These are phyloP conservation scores for Aphanomyces astaci DNA, from an alignment of 352 stramenopile genomes.

Conservation along the genomic window DNA sequence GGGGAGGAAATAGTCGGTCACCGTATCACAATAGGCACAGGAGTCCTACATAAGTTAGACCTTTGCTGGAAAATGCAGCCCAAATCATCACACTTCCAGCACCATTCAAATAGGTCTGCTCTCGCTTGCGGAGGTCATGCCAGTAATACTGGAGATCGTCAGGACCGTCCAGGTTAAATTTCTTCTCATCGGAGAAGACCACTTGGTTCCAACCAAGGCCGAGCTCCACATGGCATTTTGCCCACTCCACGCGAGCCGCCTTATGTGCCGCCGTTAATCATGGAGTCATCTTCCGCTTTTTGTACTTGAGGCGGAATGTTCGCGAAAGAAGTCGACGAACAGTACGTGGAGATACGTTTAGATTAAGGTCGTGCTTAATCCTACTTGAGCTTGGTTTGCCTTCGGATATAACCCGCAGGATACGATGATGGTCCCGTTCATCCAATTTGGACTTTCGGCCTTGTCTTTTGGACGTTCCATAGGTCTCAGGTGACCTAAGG, in stretches of 20 bases:
- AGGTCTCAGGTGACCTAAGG: neutral
- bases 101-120: neutral
- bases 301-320: neutral
- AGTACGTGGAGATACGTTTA: neutral
- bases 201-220: neutral
- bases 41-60: neutral
- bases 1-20: neutral
- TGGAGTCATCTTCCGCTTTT: neutral
- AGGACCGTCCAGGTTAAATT: neutral
- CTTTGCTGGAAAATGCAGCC: neutral
- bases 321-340: neutral
- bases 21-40: neutral
- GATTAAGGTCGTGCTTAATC: neutral
- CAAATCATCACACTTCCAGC: neutral
- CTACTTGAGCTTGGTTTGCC: neutral
- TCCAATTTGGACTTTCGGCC: neutral
- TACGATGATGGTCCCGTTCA: neutral
- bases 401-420: neutral
- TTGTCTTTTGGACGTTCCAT: neutral
- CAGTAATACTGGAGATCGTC: neutral
- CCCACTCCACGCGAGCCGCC: neutral
- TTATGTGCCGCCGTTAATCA: neutral
- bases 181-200: neutral
- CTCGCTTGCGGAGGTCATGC: neutral
- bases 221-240: neutral